Evolutionary conservation across 176 grass and related monocot species (phyloP), one percentile per base, ranked within the genome.

Genomic region (Oropetium thomaeum): DNA sequence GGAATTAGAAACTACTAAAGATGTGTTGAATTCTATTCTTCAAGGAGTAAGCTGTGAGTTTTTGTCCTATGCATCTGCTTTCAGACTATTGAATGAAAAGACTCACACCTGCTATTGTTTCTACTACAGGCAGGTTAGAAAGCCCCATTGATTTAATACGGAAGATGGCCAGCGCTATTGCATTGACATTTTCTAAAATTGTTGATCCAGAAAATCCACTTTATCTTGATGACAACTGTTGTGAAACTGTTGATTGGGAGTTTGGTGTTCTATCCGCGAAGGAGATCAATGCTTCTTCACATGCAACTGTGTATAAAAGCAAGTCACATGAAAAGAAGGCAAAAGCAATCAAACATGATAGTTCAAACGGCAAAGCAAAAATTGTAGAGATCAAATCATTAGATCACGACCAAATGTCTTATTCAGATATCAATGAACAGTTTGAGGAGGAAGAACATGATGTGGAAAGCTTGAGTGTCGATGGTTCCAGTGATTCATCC

Each of bases 161-260:
- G 53, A 98, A 87, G 80, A 98, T 93, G 95, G 95, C 95, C 53
- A 83, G 79, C 47, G 80, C 95, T 78, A 57, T 94, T 92, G 91
- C 91, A 79, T 83, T 93, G 71, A 84, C 86, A 83, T 98, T 98
- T 83, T 98, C 95, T 58, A 92, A 87, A 92, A 45, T 89, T 25
- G 91, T 97, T 77, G 95, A 98, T 84, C 91, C 95, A 23, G 86
- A 93, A 71, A 98, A 94, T 62, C 91, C 91, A 84, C 81, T 98
- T 43, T 94, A 87, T 70, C 88, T 98, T 59, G 89, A 98, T 89
- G 95, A 91, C 19, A 73, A 93, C 72, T 89, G 87, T 62, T 92
- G 78, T 81, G 95, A 98, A 49, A 73, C 57, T 65, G 83, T 94
- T 81, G 91, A 94, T 68, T 98, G 95, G 95, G 86, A 89, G 23